Percentiles rank a stretch among this genome's conserved stretches.
These are phyloP conservation scores for Amaranthus palmeri DNA, from an alignment of 148 eudicot genomes.

Conservation along the genomic window DNA sequence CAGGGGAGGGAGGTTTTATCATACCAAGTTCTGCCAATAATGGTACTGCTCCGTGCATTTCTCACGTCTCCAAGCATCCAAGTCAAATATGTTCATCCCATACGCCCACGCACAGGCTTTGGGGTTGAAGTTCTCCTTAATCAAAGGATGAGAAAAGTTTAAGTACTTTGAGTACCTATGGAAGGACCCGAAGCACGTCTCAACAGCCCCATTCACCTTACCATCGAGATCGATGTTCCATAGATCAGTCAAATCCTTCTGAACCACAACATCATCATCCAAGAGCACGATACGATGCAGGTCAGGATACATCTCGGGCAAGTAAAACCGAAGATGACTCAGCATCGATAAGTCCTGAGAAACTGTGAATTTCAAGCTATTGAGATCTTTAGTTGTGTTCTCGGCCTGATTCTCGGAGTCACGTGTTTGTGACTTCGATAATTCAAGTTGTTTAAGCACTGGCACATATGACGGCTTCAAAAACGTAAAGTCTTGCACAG, in stretches of 20 bases:
- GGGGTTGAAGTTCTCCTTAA: slow-evolving; percentile 72
- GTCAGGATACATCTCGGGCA: slow-evolving; percentile 87
- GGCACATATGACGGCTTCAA: slow-evolving; percentile 79
- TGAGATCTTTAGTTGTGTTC: slow-evolving; percentile 54
- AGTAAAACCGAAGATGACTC: slow-evolving; percentile 83
- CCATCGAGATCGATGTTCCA: slow-evolving; percentile 82
- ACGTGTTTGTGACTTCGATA: slow-evolving; percentile 43
- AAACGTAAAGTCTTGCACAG: slow-evolving; percentile 63
- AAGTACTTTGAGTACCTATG: slow-evolving; percentile 78
- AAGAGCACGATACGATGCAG: slow-evolving; percentile 70
- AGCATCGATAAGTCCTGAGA: slow-evolving; percentile 70
- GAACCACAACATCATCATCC: slow-evolving; percentile 98
- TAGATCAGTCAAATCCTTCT: slow-evolving; percentile 83
- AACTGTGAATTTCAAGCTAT: slow-evolving; percentile 49
- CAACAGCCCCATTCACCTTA: slow-evolving; percentile 83
- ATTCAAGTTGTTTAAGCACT: slow-evolving; percentile 66
- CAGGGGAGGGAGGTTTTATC: slow-evolving; percentile 12
- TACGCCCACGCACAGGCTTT: slow-evolving; percentile 91
- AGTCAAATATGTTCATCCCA: slow-evolving; percentile 86
- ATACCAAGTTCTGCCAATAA: slow-evolving; percentile 81
- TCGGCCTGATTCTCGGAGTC: slow-evolving; percentile 62
- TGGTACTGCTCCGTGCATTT: slow-evolving; percentile 79
- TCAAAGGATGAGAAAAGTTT: slow-evolving; percentile 85
- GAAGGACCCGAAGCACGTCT: slow-evolving; percentile 92
- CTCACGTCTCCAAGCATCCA: slow-evolving; percentile 91